Conservation (phyloP, 2,329 filamentous ascomycete species). For the Drechslerella coelobrocha region DNA sequence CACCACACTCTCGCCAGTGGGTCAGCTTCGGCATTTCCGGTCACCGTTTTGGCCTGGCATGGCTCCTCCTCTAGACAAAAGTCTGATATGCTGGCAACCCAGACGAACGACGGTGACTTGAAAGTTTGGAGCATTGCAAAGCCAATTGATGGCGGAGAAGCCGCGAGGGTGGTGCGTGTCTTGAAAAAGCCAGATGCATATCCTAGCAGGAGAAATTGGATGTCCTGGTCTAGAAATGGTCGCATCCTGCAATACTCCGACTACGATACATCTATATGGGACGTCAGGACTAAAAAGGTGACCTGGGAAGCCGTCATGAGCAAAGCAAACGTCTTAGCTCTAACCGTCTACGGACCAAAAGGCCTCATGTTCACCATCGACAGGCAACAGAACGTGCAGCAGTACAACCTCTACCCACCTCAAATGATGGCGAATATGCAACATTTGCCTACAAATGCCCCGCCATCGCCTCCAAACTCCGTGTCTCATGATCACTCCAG, state of each 20-base stretch:
- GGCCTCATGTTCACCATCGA: conserved; percentile 92
- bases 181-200: conserved; percentile 79
- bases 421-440: conserved; percentile 86
- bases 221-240: conserved; percentile 98
- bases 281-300: conserved; percentile 97
- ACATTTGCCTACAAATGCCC: conserved; percentile 77
- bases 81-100: conserved; percentile 95
- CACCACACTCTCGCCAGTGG: conserved; percentile 84
- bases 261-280: conserved; percentile 92
- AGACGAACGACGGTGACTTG: conserved; percentile 88
- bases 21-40: conserved; percentile 82
- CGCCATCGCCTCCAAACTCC: conserved; percentile 82
- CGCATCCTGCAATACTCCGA: conserved; percentile 92
- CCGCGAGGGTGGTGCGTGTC: conserved; percentile 86
- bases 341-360: conserved; percentile 86
- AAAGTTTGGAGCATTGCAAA: conserved; percentile 97
- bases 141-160: conserved; percentile 71
- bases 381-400: conserved; percentile 85
- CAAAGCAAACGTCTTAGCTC: conserved; percentile 76
- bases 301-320: conserved; percentile 88
- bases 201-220: conserved; percentile 84
- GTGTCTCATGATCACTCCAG: conserved; percentile 52
- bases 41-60: conserved; percentile 90
- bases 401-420: conserved; percentile 89
- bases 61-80: conserved; percentile 94